Conservation (phyloP, 2,329 filamentous ascomycete species). For the Calonectria pauciramosa region DNA sequence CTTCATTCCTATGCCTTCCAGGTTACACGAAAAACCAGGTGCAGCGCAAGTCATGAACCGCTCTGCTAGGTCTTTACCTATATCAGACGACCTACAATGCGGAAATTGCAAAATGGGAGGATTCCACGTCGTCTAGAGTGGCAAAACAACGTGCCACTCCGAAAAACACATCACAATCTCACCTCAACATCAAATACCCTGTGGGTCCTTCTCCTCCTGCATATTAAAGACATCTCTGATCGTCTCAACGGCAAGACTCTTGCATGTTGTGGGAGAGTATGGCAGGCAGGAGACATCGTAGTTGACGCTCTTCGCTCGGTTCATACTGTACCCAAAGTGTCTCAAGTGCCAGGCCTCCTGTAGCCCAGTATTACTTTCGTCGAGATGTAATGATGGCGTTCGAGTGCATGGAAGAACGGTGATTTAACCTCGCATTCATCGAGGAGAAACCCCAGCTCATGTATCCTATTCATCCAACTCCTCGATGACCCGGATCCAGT, state of each 20-base stretch:
- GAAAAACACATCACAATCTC: too few relatives aligned
- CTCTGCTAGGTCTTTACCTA: not conserved
- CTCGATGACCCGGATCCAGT: not conserved
- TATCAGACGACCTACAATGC: not conserved
- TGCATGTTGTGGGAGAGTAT: too few relatives aligned
- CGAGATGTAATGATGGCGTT: not conserved
- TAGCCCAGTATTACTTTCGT: not conserved
- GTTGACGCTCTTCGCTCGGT: too few relatives aligned
- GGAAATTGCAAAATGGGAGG: not conserved
- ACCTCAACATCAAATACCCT: too few relatives aligned
- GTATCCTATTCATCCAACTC: not conserved
- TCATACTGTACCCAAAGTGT: not conserved
- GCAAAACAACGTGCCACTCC: not conserved
- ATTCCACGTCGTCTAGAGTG: not conserved
- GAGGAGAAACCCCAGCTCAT: not conserved
- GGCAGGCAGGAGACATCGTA: too few relatives aligned
- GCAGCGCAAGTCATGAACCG: not conserved
- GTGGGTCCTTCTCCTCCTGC: too few relatives aligned
- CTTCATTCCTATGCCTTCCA: not conserved
- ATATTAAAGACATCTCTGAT: too few relatives aligned
- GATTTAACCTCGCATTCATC: not conserved
- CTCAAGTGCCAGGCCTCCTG: not conserved
- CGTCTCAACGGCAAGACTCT: too few relatives aligned
- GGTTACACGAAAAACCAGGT: not conserved
- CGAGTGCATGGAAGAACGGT: not conserved